Evolutionary conservation across 2,329 filamentous ascomycete species (phyloP), one percentile per base, ranked within the genome.

Genomic region (Neonectria neomacrospora): DNA sequence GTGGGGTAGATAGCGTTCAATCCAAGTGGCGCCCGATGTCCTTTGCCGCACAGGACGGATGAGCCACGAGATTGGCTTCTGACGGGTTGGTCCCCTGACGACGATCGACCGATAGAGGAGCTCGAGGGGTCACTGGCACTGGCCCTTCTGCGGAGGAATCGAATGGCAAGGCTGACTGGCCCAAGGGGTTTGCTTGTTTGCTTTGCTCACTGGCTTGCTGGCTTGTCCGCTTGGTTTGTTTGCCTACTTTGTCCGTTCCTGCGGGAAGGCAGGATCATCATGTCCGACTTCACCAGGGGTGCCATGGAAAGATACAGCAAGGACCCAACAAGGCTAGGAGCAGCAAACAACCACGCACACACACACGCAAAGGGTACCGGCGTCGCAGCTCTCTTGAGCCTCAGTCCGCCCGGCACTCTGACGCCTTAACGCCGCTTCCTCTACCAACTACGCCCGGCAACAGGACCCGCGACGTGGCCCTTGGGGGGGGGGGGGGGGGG

Each of bases 41-140:
- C 45, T 30, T 48, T 18, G n/a, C 48, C 30, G 39, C 30, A 28
- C 45, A n/a, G n/a, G 9, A 56, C 44, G 22, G 20, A 52, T 11
- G 41, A 42, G 58, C 58, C 60, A 54, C 61, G 52, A 71, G 63
- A 72, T 72, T 72, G 69, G 68, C 67, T 71, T 67, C 63, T 71
- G 64, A 69, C 50, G 63, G 57, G 64, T 61, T 41, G 44, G 56
- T 60, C 66, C 67, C 61, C 64, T 64, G 67, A 65, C 41, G 55
- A 65, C 65, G 69, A 72, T 72, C 70, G 64, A 60, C 69, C 62
- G 67, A 72, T 68, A 67, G 59, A 71, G 68, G 66, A 66, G 58
- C 50, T 60, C 63, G 60, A 61, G 67, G 67, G 39, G 65, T 26
- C 51, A 22, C 58, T 55, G 34, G 5, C 34, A 37, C 34, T 37